Evolutionary conservation across 2,329 filamentous ascomycete genomes (phyloP).

Genomic region (Rhynchosporium secalis): DNA sequence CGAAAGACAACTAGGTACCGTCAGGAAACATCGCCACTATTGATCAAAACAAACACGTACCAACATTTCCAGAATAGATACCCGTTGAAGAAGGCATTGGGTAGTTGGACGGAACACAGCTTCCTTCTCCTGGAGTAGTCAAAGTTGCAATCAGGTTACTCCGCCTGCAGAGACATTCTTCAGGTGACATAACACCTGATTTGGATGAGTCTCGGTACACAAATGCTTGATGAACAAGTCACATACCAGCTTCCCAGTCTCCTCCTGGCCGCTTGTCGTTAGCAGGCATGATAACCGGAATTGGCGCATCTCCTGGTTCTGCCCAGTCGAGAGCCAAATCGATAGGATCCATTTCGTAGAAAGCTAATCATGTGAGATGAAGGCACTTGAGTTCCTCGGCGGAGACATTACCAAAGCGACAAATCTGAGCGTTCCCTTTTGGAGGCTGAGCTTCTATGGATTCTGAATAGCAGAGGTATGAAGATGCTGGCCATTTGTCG

Average conservation of each 20-base stretch:
- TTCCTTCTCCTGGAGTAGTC: constrained; percentile 57
- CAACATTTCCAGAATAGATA: constrained; percentile 68
- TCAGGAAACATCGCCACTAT: not conserved
- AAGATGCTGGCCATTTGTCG: constrained; percentile 56
- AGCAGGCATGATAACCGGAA: constrained; percentile 48
- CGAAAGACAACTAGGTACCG: constrained; percentile 64
- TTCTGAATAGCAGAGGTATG: constrained; percentile 51
- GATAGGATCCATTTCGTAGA: constrained; percentile 59
- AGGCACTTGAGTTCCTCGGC: too few species aligned
- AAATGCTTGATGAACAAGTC: not conserved
- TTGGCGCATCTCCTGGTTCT: constrained; percentile 35
- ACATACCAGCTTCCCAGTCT: constrained; percentile 70
- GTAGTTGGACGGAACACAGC: constrained; percentile 56
- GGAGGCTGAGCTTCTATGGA: constrained; percentile 44
- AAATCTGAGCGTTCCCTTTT: constrained; percentile 32
- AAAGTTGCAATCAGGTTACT: constrained; percentile 72
- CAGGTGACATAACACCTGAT: constrained; percentile 58
- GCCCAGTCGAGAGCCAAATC: constrained; percentile 61
- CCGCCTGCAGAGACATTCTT: constrained; percentile 72
- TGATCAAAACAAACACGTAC: constrained; percentile 44
- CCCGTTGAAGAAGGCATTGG: constrained; percentile 70
- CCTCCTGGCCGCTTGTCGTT: constrained; percentile 76
- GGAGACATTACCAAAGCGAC: constrained; percentile 47
- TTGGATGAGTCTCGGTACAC: constrained; percentile 22
- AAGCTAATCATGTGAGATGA: constrained; percentile 35